Percentiles rank a stretch among this genome's conserved stretches.
These are phyloP conservation scores for Pelargonium cotyledonis DNA, from an alignment of 441 rosid genomes.

Conservation along the genomic window DNA sequence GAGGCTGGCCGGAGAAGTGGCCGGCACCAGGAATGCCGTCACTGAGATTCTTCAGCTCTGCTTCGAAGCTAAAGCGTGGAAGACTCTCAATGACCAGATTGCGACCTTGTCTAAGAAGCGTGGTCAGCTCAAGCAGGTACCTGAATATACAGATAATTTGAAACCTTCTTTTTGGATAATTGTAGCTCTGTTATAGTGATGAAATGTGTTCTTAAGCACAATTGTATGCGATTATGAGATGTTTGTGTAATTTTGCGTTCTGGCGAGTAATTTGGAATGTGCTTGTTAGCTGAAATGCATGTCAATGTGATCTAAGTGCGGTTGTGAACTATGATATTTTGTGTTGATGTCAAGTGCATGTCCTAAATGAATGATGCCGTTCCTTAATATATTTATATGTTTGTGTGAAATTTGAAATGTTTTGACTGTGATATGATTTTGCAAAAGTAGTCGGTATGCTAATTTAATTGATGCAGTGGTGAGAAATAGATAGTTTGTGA, in stretches of 20 bases:
- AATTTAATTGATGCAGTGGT: too few species aligned
- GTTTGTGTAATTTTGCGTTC: background rate
- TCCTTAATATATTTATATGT: too few species aligned
- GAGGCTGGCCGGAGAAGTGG: slow-evolving; percentile 75
- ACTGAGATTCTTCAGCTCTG: slow-evolving; percentile 72
- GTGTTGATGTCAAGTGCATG: background rate
- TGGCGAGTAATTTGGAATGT: background rate
- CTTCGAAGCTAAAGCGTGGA: slow-evolving; percentile 85
- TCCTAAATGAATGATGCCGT: too few species aligned
- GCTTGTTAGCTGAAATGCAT: background rate
- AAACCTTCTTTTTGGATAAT: background rate
- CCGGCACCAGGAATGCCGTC: slow-evolving; percentile 74
- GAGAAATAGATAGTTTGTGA: too few species aligned
- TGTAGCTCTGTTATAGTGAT: background rate
- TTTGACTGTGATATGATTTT: too few species aligned
- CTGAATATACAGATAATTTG: background rate
- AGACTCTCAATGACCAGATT: slow-evolving; percentile 78
- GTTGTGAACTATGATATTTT: background rate
- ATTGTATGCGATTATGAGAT: background rate
- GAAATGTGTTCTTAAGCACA: background rate
- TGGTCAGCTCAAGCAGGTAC: slow-evolving; percentile 92
- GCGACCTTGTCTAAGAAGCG: slow-evolving; percentile 74
- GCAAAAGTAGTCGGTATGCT: too few species aligned
- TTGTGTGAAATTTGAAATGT: too few species aligned
- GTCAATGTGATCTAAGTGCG: background rate